Conservation (phyloP, 2,329 filamentous ascomycete species). For the Calonectria crousiana region DNA sequence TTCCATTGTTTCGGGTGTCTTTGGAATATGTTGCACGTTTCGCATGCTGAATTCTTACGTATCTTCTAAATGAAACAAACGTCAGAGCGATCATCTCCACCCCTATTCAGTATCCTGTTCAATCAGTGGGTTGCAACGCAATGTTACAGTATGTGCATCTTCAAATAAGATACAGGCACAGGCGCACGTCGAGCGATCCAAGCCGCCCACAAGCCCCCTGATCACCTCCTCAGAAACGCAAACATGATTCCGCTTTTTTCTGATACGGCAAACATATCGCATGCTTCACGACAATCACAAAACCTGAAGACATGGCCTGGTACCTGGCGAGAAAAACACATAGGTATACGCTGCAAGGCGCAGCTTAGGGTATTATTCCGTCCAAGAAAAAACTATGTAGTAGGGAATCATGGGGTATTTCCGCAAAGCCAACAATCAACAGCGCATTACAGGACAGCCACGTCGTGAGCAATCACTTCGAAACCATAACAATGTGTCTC, state of each 20-base stretch:
- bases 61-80: background rate
- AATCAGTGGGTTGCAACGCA: slow-evolving; percentile 7
- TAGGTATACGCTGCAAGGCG: slow-evolving; percentile 19
- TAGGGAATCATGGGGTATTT: slow-evolving; percentile 44
- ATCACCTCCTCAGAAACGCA: background rate
- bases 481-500: slow-evolving; percentile 10
- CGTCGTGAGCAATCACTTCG: slow-evolving; percentile 1
- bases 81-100: background rate
- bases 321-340: background rate
- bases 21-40: background rate
- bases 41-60: background rate
- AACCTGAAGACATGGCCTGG: background rate
- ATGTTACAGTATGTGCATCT: slow-evolving; percentile 1
- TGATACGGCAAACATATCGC: background rate
- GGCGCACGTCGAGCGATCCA: background rate
- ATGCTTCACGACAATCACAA: background rate
- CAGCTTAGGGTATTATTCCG: slow-evolving; percentile 23
- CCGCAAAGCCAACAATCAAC: slow-evolving; percentile 35
- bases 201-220: background rate
- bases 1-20: background rate
- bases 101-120: background rate
- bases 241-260: background rate
- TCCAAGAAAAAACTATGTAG: slow-evolving; percentile 23
- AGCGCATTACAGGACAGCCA: slow-evolving; percentile 23
- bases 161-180: background rate